A percentile compares a stretch with the other conserved stretches of the same genome.
phyloP scores from a whole-genome alignment of 1,284 basidiomycete genomes.

The Tilletia caries region DNA sequence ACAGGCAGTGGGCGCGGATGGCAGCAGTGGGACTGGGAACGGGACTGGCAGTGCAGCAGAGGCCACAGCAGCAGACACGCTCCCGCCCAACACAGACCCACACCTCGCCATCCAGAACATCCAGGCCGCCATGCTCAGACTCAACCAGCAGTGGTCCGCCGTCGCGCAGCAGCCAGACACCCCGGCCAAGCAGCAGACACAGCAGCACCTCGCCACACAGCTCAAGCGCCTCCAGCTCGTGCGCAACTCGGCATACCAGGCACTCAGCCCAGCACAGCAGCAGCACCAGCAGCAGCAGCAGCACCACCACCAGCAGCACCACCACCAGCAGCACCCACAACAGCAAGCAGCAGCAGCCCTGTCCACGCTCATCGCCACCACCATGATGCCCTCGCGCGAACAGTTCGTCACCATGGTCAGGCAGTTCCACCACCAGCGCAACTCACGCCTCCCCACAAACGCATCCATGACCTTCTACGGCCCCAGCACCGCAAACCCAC shows the following conservation, averaged over 20 bases:
- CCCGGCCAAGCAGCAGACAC: slow-evolving; percentile 36
- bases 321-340: slow-evolving; percentile 14
- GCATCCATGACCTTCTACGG: slow-evolving; percentile 11
- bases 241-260: slow-evolving; percentile 28
- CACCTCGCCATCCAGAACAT: slow-evolving; percentile 18
- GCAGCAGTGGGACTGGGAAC: no score
- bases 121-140: slow-evolving; percentile 30
- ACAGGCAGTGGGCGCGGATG: neutral
- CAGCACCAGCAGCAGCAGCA: neutral
- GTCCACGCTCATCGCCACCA: neutral
- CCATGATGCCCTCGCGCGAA: neutral
- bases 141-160: slow-evolving; percentile 46
- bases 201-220: slow-evolving; percentile 38
- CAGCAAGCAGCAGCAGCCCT: slow-evolving; percentile 9
- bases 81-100: slow-evolving; percentile 6
- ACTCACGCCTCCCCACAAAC: neutral
- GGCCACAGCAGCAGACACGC: neutral
- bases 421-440: neutral
- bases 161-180: slow-evolving; percentile 41
- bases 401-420: slow-evolving; percentile 3
- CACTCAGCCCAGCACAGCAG: neutral
- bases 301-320: slow-evolving; percentile 8
- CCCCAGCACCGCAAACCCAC: neutral
- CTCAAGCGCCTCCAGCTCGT: slow-evolving; percentile 38
- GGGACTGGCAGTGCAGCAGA: no score